These are phyloP conservation scores for Tetracentron sinense DNA, from an alignment of 164 flowering plant genomes.

Conservation along the genomic window DNA sequence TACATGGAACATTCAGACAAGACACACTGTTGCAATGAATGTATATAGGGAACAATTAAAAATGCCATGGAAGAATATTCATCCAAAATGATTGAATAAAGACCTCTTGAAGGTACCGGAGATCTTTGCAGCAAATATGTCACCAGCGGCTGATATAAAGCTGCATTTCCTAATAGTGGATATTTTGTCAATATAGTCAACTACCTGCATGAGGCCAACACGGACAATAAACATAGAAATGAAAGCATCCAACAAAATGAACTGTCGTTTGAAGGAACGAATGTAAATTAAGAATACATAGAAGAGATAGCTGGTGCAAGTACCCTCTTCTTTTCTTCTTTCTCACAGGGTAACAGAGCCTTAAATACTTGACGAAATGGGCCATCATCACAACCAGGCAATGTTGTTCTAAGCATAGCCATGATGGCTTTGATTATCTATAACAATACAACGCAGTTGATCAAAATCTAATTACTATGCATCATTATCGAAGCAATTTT, in stretches of 20 bases:
- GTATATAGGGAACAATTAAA: too few species aligned
- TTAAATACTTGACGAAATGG: conserved; percentile 80
- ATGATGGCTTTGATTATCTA: conserved; percentile 73
- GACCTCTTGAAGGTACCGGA: conserved; percentile 97
- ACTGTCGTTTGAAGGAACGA: neutral
- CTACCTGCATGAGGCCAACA: conserved; percentile 43
- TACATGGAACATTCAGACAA: neutral
- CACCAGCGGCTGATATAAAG: conserved; percentile 70
- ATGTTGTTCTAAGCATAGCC: conserved; percentile 71
- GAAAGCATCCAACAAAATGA: neutral
- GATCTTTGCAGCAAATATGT: conserved; percentile 78
- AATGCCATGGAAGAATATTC: neutral
- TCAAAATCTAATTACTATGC: neutral
- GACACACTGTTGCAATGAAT: neutral
- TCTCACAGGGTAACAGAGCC: conserved; percentile 70
- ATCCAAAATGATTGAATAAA: conserved; percentile 8
- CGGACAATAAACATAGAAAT: neutral
- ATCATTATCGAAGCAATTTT: neutral
- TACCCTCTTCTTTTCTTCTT: conserved; percentile 87
- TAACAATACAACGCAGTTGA: conserved; percentile 11
- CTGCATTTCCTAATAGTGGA: conserved; percentile 59
- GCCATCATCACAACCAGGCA: conserved; percentile 77
- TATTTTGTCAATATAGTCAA: conserved; percentile 76
- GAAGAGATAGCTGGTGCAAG: conserved; percentile 1
- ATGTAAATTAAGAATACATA: neutral